phyloP scores from a whole-genome alignment of 1,139 yeast genomes.

The Blastobotrys persicus region DNA sequence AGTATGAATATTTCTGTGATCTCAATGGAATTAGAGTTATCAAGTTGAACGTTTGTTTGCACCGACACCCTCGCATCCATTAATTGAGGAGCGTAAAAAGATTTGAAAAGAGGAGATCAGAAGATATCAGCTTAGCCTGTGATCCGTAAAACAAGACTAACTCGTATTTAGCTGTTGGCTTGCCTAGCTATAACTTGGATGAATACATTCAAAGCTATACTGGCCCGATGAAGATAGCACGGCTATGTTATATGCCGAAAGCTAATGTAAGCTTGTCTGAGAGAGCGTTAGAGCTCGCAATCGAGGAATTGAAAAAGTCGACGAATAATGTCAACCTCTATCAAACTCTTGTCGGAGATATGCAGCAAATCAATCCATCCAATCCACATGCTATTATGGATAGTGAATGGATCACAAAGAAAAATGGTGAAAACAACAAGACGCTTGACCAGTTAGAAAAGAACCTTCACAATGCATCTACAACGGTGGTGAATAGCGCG shows the following conservation, averaged over 20 bases:
- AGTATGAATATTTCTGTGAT: no score
- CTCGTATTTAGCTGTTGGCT: constrained; percentile 2
- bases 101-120: no score
- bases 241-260: constrained; percentile 7
- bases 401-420: constrained; percentile 16
- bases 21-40: no score
- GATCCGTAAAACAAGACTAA: no score
- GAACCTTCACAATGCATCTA: constrained; percentile 5
- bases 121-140: no score
- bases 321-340: constrained; percentile 13
- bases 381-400: constrained; percentile 14
- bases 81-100: no score
- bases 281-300: constrained; percentile 10
- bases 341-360: constrained; percentile 10
- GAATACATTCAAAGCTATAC: constrained; percentile 9
- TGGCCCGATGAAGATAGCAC: constrained; percentile 7
- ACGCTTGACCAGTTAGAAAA: constrained; percentile 4
- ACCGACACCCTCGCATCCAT: no score
- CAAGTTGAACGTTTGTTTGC: no score
- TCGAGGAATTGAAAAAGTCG: constrained; percentile 12
- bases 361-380: constrained; percentile 11
- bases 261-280: constrained; percentile 6
- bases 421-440: constrained; percentile 8
- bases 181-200: constrained; percentile 9
- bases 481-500: constrained; percentile 4